phyloP scores from a whole-genome alignment of 192 early-diverging fungal genomes.

The Chytriomyces sp. region DNA sequence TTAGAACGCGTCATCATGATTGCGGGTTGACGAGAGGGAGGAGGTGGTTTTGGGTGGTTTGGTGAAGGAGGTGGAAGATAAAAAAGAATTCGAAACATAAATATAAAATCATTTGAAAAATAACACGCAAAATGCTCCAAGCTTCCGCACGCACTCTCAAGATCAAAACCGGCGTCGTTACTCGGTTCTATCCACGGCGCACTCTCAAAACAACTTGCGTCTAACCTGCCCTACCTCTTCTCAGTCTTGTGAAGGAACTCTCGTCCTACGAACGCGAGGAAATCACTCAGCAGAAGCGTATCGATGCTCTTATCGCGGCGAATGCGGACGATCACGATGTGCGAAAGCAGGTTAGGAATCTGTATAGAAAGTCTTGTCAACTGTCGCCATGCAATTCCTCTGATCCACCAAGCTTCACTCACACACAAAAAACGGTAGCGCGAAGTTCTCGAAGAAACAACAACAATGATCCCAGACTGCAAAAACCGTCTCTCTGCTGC shows the following conservation, averaged over 20 bases:
- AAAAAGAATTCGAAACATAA: too few relatives aligned
- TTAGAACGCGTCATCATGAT: too few relatives aligned
- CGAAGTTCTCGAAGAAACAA: conserved; percentile 57
- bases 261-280: conserved; percentile 43
- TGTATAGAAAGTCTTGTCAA: too few relatives aligned
- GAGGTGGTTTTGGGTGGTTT: too few relatives aligned
- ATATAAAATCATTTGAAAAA: too few relatives aligned
- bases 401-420: not conserved
- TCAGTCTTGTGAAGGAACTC: conserved; percentile 53
- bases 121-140: conserved; percentile 8
- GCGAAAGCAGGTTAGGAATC: conserved; percentile 44
- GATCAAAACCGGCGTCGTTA: conserved; percentile 54
- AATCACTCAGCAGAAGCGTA: conserved; percentile 47
- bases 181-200: conserved; percentile 29
- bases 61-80: too few relatives aligned
- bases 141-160: conserved; percentile 39
- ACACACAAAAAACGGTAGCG: conserved; percentile 29
- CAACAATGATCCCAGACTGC: conserved; percentile 54
- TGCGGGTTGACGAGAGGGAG: too few relatives aligned
- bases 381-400: not conserved
- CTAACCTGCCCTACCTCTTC: not conserved
- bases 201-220: not conserved
- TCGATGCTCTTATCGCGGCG: conserved; percentile 45
- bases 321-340: conserved; percentile 48
- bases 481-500: conserved; percentile 42